Evolutionary conservation across 257 asterid genomes (phyloP).

Genomic region (Craterostigma plantagineum): DNA sequence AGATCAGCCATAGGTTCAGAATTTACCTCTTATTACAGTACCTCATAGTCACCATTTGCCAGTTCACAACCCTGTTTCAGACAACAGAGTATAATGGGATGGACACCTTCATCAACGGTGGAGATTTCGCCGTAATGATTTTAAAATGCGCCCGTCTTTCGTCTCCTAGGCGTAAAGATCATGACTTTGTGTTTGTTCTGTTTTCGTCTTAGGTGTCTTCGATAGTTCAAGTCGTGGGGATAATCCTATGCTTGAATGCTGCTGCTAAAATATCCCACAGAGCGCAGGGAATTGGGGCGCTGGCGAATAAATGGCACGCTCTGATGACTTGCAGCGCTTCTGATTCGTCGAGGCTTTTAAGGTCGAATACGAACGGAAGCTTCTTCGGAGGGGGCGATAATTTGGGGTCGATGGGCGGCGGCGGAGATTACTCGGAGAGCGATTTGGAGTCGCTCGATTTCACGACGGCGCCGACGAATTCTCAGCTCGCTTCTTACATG

Average conservation of each 20-base stretch:
- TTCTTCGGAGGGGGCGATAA: constrained; percentile 13
- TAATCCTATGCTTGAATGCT: constrained; percentile 52
- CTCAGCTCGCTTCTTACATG: constrained; percentile 44
- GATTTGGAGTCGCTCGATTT: constrained; percentile 63
- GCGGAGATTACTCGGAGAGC: constrained; percentile 33
- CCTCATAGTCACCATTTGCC: constrained; percentile 53
- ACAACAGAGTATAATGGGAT: constrained; percentile 48
- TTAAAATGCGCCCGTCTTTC: not conserved
- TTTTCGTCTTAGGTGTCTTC: constrained; percentile 30
- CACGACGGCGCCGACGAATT: constrained; percentile 24
- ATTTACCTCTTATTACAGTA: constrained; percentile 61
- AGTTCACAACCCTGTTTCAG: constrained; percentile 50
- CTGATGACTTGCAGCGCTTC: constrained; percentile 35
- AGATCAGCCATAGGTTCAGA: constrained; percentile 82
- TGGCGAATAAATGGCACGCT: constrained; percentile 70
- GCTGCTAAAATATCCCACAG: constrained; percentile 75
- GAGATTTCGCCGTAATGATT: constrained; percentile 84
- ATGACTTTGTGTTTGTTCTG: too few species aligned
- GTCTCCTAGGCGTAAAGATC: not conserved
- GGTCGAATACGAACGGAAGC: constrained; percentile 25
- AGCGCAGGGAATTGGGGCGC: constrained; percentile 57
- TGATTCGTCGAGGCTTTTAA: constrained; percentile 18
- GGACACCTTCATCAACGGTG: constrained; percentile 48
- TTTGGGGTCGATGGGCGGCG: constrained; percentile 11
- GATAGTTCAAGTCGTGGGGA: constrained; percentile 50